A percentile compares a stretch with the other conserved stretches of the same genome.
Evolutionary conservation across 495 filamentous ascomycete species (phyloP).

Genomic region (Thozetella sp.): DNA sequence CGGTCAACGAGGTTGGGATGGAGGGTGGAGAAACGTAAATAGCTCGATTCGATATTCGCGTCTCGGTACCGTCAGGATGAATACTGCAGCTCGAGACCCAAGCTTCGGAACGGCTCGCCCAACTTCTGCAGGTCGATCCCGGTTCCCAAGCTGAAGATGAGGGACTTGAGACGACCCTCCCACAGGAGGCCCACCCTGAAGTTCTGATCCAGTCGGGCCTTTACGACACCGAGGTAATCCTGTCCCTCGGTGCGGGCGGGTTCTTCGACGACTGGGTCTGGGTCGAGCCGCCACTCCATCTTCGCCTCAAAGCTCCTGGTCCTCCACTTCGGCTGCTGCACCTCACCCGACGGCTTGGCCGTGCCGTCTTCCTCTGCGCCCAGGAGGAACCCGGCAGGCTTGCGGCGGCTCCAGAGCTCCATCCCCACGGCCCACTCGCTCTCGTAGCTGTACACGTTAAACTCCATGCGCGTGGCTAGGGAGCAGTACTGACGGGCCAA

Average conservation of each 20-base stretch:
- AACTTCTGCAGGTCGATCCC: slow-evolving; percentile 73
- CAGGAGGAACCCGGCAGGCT: slow-evolving; percentile 39
- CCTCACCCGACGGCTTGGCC: slow-evolving; percentile 17
- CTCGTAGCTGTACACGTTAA: slow-evolving; percentile 98
- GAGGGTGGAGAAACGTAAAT: too few relatives aligned
- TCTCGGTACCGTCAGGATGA: slow-evolving; percentile 67
- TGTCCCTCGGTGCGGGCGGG: slow-evolving; percentile 40
- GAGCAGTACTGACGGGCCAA: slow-evolving; percentile 79
- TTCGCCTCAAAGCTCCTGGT: slow-evolving; percentile 56
- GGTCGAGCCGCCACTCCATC: slow-evolving; percentile 54
- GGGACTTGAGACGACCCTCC: slow-evolving; percentile 91
- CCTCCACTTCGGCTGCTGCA: slow-evolving; percentile 21
- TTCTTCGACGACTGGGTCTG: slow-evolving; percentile 3
- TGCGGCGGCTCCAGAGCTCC: slow-evolving; percentile 77
- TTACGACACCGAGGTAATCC: slow-evolving; percentile 82
- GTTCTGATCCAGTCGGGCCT: slow-evolving; percentile 84
- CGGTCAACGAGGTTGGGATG: background rate
- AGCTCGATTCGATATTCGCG: background rate
- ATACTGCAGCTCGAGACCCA: slow-evolving; percentile 90
- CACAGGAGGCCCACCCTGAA: slow-evolving; percentile 83
- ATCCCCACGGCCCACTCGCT: slow-evolving; percentile 87
- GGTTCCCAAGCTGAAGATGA: slow-evolving; percentile 88
- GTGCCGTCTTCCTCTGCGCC: slow-evolving; percentile 26
- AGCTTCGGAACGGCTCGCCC: slow-evolving; percentile 68
- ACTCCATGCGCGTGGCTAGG: slow-evolving; percentile 88